Percentiles rank a stretch among this genome's conserved stretches.
Evolutionary conservation across 768 basidiomycete genomes (phyloP).

Genomic region (Ramaria rubella): DNA sequence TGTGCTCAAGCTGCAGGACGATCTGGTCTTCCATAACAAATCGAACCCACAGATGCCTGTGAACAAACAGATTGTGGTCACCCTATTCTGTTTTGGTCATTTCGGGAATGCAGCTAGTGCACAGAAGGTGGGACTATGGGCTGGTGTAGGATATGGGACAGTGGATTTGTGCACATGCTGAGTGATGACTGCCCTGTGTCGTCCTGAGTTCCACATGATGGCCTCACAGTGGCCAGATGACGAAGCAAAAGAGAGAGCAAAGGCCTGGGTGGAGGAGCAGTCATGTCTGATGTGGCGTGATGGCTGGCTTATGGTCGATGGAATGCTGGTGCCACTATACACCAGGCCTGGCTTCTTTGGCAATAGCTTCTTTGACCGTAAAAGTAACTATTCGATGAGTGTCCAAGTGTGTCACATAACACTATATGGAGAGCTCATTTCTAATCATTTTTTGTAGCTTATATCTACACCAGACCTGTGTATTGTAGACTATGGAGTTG

Average conservation of each 20-base stretch:
- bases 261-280: constrained; percentile 30
- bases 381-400: no score
- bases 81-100: no score
- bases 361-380: no score
- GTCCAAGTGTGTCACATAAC: no score
- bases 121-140: constrained; percentile 31
- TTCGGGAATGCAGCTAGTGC: constrained; percentile 32
- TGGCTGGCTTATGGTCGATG: constrained; percentile 34
- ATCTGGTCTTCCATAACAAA: constrained; percentile 25
- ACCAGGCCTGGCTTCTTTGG: constrained; percentile 29
- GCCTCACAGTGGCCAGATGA: no score
- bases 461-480: constrained; percentile 28
- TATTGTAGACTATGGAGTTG: constrained; percentile 31
- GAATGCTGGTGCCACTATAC: no score
- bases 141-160: constrained; percentile 31
- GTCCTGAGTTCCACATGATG: constrained; percentile 28
- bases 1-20: constrained; percentile 15
- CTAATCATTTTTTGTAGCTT: constrained; percentile 8
- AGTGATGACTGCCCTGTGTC: constrained; percentile 29
- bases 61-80: constrained; percentile 32
- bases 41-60: constrained; percentile 22
- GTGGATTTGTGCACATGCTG: constrained; percentile 22
- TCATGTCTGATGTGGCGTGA: constrained; percentile 30
- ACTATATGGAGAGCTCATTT: background rate
- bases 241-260: constrained; percentile 32